Evolutionary conservation across 78 protist genomes (phyloP).

Genomic region (Guillardia theta): DNA sequence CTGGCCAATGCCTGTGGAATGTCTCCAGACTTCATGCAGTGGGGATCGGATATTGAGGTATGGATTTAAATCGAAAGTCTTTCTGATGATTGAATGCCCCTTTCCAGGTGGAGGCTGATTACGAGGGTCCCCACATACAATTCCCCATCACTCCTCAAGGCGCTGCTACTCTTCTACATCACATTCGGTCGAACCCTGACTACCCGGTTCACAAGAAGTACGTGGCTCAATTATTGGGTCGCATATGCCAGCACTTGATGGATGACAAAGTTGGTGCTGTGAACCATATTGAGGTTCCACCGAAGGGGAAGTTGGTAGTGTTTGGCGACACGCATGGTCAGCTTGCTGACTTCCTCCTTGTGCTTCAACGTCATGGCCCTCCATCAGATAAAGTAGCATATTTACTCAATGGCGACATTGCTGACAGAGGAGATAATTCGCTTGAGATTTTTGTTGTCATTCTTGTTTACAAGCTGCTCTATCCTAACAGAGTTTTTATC

Average conservation of each 20-base stretch:
- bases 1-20: background rate
- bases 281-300: background rate
- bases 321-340: constrained; percentile 18
- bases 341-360: constrained; percentile 15
- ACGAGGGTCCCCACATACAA: background rate
- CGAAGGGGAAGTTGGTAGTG: background rate
- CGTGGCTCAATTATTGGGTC: background rate
- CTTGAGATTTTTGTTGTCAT: background rate
- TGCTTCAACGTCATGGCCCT: background rate
- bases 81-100: too few species aligned
- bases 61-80: too few species aligned
- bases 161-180: background rate
- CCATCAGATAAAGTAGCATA: background rate
- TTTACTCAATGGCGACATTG: constrained; percentile 37
- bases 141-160: background rate
- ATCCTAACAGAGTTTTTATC: background rate
- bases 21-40: background rate
- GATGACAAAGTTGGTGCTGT: background rate
- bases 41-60: background rate
- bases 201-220: background rate
- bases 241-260: background rate
- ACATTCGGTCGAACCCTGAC: constrained; percentile 18
- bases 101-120: background rate
- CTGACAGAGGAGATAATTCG: constrained; percentile 27
- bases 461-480: background rate